Evolutionary conservation across 768 basidiomycete species (phyloP).

Genomic region (Chalciporus piperatus): DNA sequence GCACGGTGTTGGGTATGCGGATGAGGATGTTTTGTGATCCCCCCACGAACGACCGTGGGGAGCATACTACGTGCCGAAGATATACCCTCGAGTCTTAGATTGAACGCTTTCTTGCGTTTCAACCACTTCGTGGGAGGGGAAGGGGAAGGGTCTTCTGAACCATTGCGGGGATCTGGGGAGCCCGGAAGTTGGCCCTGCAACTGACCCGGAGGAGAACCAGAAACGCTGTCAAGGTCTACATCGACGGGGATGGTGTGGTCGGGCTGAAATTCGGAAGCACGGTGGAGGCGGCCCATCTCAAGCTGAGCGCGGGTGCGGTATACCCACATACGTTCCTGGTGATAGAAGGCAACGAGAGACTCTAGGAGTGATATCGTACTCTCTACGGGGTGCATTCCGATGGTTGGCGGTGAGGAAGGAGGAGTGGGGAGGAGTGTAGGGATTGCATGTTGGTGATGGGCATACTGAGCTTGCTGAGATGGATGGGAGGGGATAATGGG

Average conservation of each 20-base stretch:
- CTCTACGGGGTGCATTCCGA: constrained; percentile 36
- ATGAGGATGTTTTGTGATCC: constrained; percentile 24
- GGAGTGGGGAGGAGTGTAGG: constrained; percentile 35
- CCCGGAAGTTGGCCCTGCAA: constrained; percentile 15
- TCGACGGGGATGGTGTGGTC: constrained; percentile 8
- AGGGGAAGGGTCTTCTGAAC: constrained; percentile 29
- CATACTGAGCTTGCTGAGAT: constrained; percentile 21
- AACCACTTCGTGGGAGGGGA: constrained; percentile 41
- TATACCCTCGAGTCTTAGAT: constrained; percentile 48
- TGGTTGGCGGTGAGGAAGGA: constrained; percentile 30
- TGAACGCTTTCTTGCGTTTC: constrained; percentile 59
- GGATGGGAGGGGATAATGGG: constrained; percentile 25
- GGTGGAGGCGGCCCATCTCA: constrained; percentile 42
- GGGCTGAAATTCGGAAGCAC: constrained; percentile 4
- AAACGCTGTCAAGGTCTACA: constrained; percentile 19
- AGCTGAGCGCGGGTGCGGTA: constrained; percentile 61
- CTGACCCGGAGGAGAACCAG: constrained; percentile 17
- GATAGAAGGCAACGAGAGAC: constrained; percentile 63
- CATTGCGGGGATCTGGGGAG: constrained; percentile 24
- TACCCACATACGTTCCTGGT: constrained; percentile 70
- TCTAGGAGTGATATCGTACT: constrained; percentile 60
- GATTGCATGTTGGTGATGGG: constrained; percentile 25
- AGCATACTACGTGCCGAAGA: constrained; percentile 26
- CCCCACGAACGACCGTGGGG: constrained; percentile 18
- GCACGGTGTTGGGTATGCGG: constrained; percentile 28